These are phyloP conservation scores for Helminthosporium solani DNA, from an alignment of 2,329 filamentous ascomycete genomes.

Conservation along the genomic window DNA sequence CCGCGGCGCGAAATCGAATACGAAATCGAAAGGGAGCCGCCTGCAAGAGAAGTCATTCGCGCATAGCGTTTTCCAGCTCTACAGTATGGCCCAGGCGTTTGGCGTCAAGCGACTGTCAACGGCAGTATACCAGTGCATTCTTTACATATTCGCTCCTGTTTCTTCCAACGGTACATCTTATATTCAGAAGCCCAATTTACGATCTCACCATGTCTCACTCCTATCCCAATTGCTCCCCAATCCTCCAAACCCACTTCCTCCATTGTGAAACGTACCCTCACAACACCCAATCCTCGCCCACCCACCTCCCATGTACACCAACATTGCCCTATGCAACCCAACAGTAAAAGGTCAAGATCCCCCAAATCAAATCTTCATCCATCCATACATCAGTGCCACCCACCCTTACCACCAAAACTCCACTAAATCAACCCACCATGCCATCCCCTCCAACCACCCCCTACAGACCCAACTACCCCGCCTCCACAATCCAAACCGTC, in stretches of 20 bases:
- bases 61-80: neutral
- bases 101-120: neutral
- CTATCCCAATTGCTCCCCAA: neutral
- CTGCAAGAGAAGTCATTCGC: conserved; percentile 37
- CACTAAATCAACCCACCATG: too few relatives aligned
- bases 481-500: neutral
- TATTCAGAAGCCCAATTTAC: neutral
- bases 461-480: neutral
- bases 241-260: neutral
- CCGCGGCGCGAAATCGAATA: conserved; percentile 74
- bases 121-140: conserved; percentile 1
- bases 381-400: too few relatives aligned
- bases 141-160: neutral
- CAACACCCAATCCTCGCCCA: too few relatives aligned
- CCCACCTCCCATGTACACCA: too few relatives aligned
- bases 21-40: conserved; percentile 66
- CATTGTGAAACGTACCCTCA: neutral
- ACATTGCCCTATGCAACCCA: neutral
- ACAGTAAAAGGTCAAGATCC: too few relatives aligned
- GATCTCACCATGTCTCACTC: neutral
- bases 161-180: neutral
- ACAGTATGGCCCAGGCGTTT: neutral
- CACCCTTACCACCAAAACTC: too few relatives aligned
- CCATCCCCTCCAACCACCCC: neutral
- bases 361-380: too few relatives aligned